phyloP scores from a whole-genome alignment of 2,329 filamentous ascomycete genomes.

The Exserohilum turcica region DNA sequence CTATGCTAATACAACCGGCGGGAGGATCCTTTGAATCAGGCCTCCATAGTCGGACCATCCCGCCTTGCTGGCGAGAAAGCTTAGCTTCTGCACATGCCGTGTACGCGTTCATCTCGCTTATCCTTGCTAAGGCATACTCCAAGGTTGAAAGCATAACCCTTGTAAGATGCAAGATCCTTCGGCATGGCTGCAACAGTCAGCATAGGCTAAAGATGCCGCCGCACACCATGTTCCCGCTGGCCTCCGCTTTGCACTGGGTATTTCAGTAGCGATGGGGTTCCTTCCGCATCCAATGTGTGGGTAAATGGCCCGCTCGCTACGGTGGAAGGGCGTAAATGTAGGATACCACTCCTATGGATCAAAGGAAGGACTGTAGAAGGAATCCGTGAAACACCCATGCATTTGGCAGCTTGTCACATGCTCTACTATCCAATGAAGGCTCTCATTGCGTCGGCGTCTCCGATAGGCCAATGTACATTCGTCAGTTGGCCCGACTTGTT shows the following conservation, averaged over 20 bases:
- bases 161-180: background rate
- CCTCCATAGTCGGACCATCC: conserved; percentile 3
- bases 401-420: background rate
- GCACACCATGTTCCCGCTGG: background rate
- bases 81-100: background rate
- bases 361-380: background rate
- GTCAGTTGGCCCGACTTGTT: too few relatives aligned
- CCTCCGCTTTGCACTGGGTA: background rate
- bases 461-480: background rate
- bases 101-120: background rate
- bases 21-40: background rate
- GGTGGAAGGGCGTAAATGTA: background rate
- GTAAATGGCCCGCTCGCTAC: background rate
- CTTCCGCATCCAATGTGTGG: background rate
- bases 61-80: conserved; percentile 5
- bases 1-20: background rate
- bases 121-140: conserved; percentile 14
- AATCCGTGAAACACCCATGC: background rate
- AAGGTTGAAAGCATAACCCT: conserved; percentile 9
- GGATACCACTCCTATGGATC: background rate
- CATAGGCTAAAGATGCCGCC: background rate
- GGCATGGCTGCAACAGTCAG: background rate
- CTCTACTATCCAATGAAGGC: background rate
- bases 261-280: background rate
- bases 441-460: background rate